Evolutionary conservation across 2,329 filamentous ascomycete species (phyloP), one percentile per base, ranked within the genome.

Genomic region (Botrytis cinerea): DNA sequence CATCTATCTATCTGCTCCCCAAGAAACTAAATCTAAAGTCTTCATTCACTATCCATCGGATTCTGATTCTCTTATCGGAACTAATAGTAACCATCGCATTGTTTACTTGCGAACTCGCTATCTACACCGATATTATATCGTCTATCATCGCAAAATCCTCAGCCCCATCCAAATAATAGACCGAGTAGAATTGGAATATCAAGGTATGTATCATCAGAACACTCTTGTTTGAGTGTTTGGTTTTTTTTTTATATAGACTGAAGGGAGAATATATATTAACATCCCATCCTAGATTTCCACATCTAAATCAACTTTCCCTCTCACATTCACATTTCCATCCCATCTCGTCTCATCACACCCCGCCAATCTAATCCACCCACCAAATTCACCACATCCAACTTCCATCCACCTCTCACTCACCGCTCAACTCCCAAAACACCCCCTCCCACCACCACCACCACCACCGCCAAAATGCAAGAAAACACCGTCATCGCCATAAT

Each of bases 401-500:
- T 22, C 51, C 51, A 67, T 40, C 48, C 40, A 45, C 2, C 38
- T 12, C 45, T 54, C 57, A 32, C 9, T 38, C 40, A 64, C 63
- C 48, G 48, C 48, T 54, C 71, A 51, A 51, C 25, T 28, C 60
- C 48, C 43, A 45, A 18, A 4, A 5, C 43, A 16, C 14, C 73
- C 62, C 38, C 60, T 20, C 32, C 73, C 63, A 45, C 12, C 38
- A 38, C 38, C 38, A 38, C 38, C 38, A 38, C 38, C 38, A 38
- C 38, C 38, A 75, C 76, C 79, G 80, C 81, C 80, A 84, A 77
- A 77, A 90, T 88, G 86, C 88, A 91, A 81, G 83, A 87, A 83
- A 91, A 91, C 86, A 86, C 91, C 82, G 87, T 88, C 79, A 91
- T 91, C 81, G 89, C 89, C 78, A 85, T 91, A 81, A 91, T 91